phyloP scores from a whole-genome alignment of 345 rosid species.

The Sisymbrium altissimum region DNA sequence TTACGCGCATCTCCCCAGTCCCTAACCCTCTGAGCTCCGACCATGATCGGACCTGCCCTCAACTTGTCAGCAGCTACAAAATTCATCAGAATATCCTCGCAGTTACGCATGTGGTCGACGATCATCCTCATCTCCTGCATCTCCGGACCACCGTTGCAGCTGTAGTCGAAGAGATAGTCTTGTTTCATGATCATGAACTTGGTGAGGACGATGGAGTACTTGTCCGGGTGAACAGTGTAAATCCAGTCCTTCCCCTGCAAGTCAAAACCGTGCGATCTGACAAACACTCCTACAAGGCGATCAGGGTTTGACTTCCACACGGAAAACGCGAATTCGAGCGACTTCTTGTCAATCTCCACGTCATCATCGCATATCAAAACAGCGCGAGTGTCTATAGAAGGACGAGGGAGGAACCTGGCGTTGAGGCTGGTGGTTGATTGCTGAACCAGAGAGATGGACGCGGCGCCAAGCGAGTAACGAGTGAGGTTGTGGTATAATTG shows the following conservation, averaged over 20 bases:
- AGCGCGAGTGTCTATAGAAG: slow-evolving; percentile 45
- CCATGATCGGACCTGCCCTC: slow-evolving; percentile 58
- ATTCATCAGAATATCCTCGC: slow-evolving; percentile 79
- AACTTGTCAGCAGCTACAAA: slow-evolving; percentile 54
- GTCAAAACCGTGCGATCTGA: slow-evolving; percentile 59
- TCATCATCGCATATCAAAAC: slow-evolving; percentile 68
- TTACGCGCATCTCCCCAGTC: slow-evolving; percentile 83
- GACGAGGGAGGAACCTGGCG: slow-evolving; percentile 56
- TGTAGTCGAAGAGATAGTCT: slow-evolving; percentile 50
- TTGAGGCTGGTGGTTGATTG: slow-evolving; percentile 65
- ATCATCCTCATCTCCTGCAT: slow-evolving; percentile 54
- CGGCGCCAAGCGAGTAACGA: slow-evolving; percentile 41
- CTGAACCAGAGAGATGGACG: slow-evolving; percentile 51
- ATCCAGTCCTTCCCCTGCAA: slow-evolving; percentile 54
- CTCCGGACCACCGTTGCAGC: slow-evolving; percentile 49
- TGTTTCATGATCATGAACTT: slow-evolving; percentile 65
- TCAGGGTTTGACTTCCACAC: slow-evolving; percentile 55
- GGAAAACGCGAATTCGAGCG: slow-evolving; percentile 52
- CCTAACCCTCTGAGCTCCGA: slow-evolving; percentile 59
- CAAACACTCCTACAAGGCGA: slow-evolving; percentile 54
- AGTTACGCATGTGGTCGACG: slow-evolving; percentile 54
- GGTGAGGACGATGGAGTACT: slow-evolving; percentile 62
- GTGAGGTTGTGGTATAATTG: slow-evolving; percentile 45
- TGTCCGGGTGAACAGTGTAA: slow-evolving; percentile 68
- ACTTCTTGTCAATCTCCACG: slow-evolving; percentile 49